These are phyloP conservation scores for Daldinia sp. DNA, from an alignment of 2,329 filamentous ascomycete species.

Conservation along the genomic window DNA sequence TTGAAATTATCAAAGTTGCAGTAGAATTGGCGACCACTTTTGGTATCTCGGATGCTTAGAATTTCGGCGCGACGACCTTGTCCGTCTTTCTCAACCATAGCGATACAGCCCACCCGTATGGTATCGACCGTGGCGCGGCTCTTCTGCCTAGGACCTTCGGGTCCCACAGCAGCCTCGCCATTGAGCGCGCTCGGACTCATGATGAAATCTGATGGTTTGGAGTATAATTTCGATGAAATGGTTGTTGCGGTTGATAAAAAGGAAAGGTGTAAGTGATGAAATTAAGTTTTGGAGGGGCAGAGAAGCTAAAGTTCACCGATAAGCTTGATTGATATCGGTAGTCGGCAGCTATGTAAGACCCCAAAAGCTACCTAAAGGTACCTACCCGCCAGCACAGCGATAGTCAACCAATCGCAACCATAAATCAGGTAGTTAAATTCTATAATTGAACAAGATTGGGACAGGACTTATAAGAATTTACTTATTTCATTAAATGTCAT, in stretches of 20 bases:
- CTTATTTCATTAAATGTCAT: neutral
- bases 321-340: conserved; percentile 24
- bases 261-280: conserved; percentile 5
- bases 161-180: conserved; percentile 64
- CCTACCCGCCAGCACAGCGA: neutral
- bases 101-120: conserved; percentile 69
- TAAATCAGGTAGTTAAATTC: too few species aligned
- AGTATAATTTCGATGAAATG: conserved; percentile 49
- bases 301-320: conserved; percentile 4
- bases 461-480: neutral
- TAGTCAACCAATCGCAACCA: neutral
- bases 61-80: conserved; percentile 93
- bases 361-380: neutral
- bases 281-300: conserved; percentile 37
- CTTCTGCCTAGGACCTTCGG: conserved; percentile 70
- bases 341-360: conserved; percentile 10
- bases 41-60: conserved; percentile 89
- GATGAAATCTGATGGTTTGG: conserved; percentile 49
- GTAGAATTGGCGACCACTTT: conserved; percentile 89
- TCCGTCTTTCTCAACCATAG: conserved; percentile 74
- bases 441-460: too few species aligned
- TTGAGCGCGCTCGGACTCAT: conserved; percentile 62
- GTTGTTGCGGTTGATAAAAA: conserved; percentile 7
- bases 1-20: conserved; percentile 99
- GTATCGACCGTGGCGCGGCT: conserved; percentile 86